Percentiles rank a stretch among this genome's conserved stretches.
Evolutionary conservation across 257 asterid species (phyloP).

Genomic region (Catharanthus roseus): DNA sequence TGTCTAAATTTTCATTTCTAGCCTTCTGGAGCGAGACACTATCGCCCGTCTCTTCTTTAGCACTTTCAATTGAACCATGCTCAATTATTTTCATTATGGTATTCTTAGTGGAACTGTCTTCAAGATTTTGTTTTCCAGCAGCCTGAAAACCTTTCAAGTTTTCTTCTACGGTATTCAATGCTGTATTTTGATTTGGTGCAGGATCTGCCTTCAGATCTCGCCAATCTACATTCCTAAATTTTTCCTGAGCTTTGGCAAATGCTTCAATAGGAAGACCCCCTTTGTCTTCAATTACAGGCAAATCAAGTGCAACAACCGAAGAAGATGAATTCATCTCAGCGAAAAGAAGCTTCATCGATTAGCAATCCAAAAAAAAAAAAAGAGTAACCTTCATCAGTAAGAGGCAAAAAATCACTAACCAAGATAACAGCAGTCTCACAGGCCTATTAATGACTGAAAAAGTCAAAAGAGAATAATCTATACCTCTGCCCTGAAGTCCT

Average conservation of each 20-base stretch:
- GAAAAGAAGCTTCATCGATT: constrained; percentile 49
- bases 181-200: constrained; percentile 26
- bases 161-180: constrained; percentile 28
- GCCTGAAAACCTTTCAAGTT: constrained; percentile 23
- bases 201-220: constrained; percentile 27
- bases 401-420: constrained; percentile 11
- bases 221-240: constrained; percentile 34
- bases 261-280: constrained; percentile 48
- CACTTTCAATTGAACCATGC: constrained; percentile 14
- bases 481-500: constrained; percentile 69
- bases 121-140: constrained; percentile 22
- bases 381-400: constrained; percentile 44
- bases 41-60: constrained; percentile 13
- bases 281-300: constrained; percentile 26
- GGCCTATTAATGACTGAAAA: background rate
- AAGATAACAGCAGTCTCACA: constrained; percentile 2
- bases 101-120: constrained; percentile 14
- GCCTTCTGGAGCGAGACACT: constrained; percentile 6
- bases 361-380: no score
- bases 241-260: constrained; percentile 37
- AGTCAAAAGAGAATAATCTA: constrained; percentile 11
- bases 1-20: constrained; percentile 8
- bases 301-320: constrained; percentile 26
- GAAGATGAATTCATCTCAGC: constrained; percentile 51
- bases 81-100: constrained; percentile 5